phyloP scores from a whole-genome alignment of 805 yeast species.

The Priceomyces fermenticarens region DNA sequence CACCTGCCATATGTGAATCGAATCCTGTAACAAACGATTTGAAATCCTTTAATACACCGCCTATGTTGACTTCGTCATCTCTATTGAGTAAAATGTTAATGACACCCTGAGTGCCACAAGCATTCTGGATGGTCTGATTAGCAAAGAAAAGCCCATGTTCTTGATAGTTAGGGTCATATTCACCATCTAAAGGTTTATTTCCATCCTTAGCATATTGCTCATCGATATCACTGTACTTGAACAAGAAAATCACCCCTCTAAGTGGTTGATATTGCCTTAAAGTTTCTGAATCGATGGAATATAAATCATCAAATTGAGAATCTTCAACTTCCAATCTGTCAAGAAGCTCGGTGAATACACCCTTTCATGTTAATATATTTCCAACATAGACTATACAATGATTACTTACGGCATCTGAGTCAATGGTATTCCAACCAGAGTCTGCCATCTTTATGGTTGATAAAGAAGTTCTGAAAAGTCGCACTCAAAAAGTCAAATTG shows the following conservation, averaged over 20 bases:
- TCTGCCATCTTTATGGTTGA: slow-evolving; percentile 7
- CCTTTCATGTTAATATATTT: slow-evolving; percentile 27
- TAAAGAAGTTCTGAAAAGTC: no score
- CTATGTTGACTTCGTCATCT: slow-evolving; percentile 38
- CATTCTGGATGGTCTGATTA: slow-evolving; percentile 60
- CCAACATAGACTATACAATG: not conserved
- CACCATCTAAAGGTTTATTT: slow-evolving; percentile 43
- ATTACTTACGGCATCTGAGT: slow-evolving; percentile 54
- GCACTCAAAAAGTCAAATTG: no score
- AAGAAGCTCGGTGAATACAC: slow-evolving; percentile 63
- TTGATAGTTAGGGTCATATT: slow-evolving; percentile 33
- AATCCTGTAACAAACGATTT: slow-evolving; percentile 49
- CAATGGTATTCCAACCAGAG: slow-evolving; percentile 59
- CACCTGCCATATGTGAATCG: slow-evolving; percentile 58
- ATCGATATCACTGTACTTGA: slow-evolving; percentile 52
- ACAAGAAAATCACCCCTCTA: slow-evolving; percentile 60
- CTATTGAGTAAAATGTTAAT: slow-evolving; percentile 48
- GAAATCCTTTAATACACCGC: slow-evolving; percentile 47
- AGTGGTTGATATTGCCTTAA: slow-evolving; percentile 38
- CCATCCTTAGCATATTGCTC: slow-evolving; percentile 24
- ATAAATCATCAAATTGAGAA: slow-evolving; percentile 58
- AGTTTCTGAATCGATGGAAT: slow-evolving; percentile 46
- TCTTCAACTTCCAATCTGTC: slow-evolving; percentile 51
- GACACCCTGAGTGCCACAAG: slow-evolving; percentile 75
- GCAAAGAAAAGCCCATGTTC: slow-evolving; percentile 53